phyloP scores from a whole-genome alignment of 495 filamentous ascomycete species.

The Venustampulla echinocandica region DNA sequence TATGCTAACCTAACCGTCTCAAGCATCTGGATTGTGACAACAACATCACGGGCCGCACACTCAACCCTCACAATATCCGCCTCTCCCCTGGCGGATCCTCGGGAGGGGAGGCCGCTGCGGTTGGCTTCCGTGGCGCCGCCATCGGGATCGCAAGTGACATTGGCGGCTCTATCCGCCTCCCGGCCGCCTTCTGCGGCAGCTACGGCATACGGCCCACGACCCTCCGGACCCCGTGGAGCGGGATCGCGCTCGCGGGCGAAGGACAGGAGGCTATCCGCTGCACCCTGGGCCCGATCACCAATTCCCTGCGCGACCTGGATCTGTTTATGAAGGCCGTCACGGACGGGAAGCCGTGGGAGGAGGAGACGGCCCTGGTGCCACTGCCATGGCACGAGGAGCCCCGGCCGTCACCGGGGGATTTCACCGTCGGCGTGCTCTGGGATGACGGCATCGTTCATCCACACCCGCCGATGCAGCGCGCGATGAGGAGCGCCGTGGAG shows the following conservation, averaged over 20 bases:
- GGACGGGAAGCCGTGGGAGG: slow-evolving; percentile 44
- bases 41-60: slow-evolving; percentile 32
- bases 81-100: slow-evolving; percentile 43
- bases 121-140: slow-evolving; percentile 43
- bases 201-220: slow-evolving; percentile 36
- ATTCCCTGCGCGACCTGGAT: slow-evolving; percentile 7
- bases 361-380: slow-evolving; percentile 49
- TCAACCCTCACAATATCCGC: slow-evolving; percentile 30
- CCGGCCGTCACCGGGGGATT: not conserved
- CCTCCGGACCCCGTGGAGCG: slow-evolving; percentile 22
- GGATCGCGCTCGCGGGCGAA: slow-evolving; percentile 7
- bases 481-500: slow-evolving; percentile 2
- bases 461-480: slow-evolving; percentile 11
- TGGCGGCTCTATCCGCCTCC: slow-evolving; percentile 58
- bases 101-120: slow-evolving; percentile 53
- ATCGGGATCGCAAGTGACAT: slow-evolving; percentile 59
- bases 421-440: slow-evolving; percentile 23
- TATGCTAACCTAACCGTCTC: not conserved
- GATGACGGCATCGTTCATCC: slow-evolving; percentile 24
- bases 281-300: slow-evolving; percentile 16
- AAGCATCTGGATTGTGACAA: slow-evolving; percentile 43
- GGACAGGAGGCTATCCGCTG: slow-evolving; percentile 22
- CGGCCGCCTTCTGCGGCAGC: slow-evolving; percentile 52
- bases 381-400: slow-evolving; percentile 51
- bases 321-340: slow-evolving; percentile 6